These are phyloP conservation scores for Capsicum pubescens DNA, from an alignment of 257 asterid genomes.

Conservation along the genomic window DNA sequence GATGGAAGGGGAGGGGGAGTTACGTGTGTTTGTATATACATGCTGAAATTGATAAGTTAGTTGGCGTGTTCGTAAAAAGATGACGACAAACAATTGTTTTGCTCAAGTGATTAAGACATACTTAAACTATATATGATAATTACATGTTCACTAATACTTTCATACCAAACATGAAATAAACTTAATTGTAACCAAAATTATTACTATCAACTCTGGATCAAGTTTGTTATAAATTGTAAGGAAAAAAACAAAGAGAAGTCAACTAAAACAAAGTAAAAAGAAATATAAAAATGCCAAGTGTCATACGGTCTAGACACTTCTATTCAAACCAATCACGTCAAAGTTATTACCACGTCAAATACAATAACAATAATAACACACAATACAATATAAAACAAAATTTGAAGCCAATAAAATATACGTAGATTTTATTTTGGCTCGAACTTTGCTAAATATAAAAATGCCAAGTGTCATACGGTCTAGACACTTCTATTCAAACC, in stretches of 20 bases:
- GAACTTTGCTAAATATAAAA: neutral
- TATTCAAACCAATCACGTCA: neutral
- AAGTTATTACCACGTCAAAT: neutral
- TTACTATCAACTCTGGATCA: neutral
- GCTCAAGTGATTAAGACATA: neutral
- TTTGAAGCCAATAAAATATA: too few relatives aligned
- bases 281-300: neutral
- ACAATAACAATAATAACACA: too few relatives aligned
- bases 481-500: neutral
- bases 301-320: neutral
- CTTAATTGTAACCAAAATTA: too few relatives aligned
- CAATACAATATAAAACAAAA: too few relatives aligned
- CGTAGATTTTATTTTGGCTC: too few relatives aligned
- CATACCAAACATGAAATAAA: too few relatives aligned
- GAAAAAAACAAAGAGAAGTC: neutral
- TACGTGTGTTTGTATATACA: too few relatives aligned
- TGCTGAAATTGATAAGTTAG: too few relatives aligned
- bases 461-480: neutral
- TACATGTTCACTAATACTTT: too few relatives aligned
- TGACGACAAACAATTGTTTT: neutral
- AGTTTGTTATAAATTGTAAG: neutral
- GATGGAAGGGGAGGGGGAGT: too few relatives aligned
- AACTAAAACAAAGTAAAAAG: neutral
- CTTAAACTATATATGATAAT: too few relatives aligned
- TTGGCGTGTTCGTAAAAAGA: too few relatives aligned